Base-by-base conservation (phyloP, 1,284 basidiomycete genomes). In the Fomitopsis betulina region DNA sequence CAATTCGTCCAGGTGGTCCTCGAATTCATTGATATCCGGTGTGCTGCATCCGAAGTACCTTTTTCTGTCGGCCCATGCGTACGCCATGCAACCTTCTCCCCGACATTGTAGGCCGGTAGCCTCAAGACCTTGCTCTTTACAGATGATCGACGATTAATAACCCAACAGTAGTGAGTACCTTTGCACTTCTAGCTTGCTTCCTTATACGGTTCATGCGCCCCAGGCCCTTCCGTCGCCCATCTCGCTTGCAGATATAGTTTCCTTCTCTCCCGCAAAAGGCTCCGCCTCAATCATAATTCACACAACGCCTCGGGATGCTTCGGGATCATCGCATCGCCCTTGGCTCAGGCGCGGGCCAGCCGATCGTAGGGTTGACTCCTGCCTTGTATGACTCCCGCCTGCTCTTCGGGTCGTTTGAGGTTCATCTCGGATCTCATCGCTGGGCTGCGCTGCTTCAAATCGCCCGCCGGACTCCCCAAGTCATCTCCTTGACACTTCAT, bases 391-490 rank as follows among this genome's bases (percentile, higher is more conserved):
- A 45, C 9, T 5, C 10, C 25, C 45, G 30, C 45, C 25, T 32
- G 45, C 45, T n/a, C 45, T 50, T 56, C 55, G 23, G 55, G 23
- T 30, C 7, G n/a, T 13, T 13, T 43, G 40, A 30, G 27, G 33
- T 53, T 40, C 52, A 50, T 56, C 37, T 56, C 55, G 55, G 55
- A 56, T 56, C 55, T 56, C 43, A 33, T 50, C 21, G 32, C 55
- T 56, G 43, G 33, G 55, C 42, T 27, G 55, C 55, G 55, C 55
- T 35, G 47, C 19, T 33, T 35, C 45, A 32, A 25, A 37, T 1
- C 0, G 7, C 19, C 49, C 49, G 32, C 49, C 32, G 19, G 8
- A 27, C 21, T 51, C 49, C 19, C 32, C 12, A 5, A 32, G 32
- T 35, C 15, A 51, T 35, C 49, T 33, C 25, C 33, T 30, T 55